A percentile compares a stretch with the other conserved stretches of the same genome.
These are phyloP conservation scores for Penicillium sp. DNA, from an alignment of 2,329 filamentous ascomycete species.

Conservation along the genomic window DNA sequence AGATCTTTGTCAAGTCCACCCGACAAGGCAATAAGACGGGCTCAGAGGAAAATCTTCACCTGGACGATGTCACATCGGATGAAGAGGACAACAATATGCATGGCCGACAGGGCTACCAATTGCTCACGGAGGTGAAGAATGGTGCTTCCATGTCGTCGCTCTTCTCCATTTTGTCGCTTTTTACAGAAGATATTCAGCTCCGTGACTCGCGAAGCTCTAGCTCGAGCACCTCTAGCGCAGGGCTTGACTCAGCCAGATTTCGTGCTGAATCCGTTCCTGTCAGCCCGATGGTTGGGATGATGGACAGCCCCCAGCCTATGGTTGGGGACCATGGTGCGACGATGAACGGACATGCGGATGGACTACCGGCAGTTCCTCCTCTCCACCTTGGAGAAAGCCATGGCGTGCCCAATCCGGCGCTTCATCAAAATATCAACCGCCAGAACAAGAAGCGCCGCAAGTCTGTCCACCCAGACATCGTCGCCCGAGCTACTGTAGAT, in stretches of 20 bases:
- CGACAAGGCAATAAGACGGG: constrained; percentile 46
- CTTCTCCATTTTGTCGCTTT: constrained; percentile 94
- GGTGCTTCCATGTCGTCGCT: constrained; percentile 97
- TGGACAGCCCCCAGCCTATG: constrained; percentile 32
- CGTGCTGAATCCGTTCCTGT: constrained; percentile 41
- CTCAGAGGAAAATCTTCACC: constrained; percentile 43
- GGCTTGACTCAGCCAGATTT: constrained; percentile 32
- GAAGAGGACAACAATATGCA: constrained; percentile 67
- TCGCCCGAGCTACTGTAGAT: constrained; percentile 92
- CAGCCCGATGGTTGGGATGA: constrained; percentile 37
- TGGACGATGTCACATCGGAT: constrained; percentile 56
- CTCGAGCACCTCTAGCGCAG: constrained; percentile 39
- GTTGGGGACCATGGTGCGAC: constrained; percentile 25
- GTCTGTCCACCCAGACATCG: constrained; percentile 93
- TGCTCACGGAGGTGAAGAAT: constrained; percentile 96
- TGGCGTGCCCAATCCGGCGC: constrained; percentile 30
- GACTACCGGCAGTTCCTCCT: constrained; percentile 68
- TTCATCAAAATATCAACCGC: constrained; percentile 23
- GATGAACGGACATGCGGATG: constrained; percentile 31
- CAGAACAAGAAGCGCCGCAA: constrained; percentile 48
- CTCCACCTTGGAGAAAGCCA: constrained; percentile 66
- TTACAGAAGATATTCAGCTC: constrained; percentile 90
- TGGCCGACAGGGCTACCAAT: constrained; percentile 82
- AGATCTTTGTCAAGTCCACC: constrained; percentile 96
- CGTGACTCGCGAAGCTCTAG: constrained; percentile 63